Conservation (phyloP, 257 asterid species). For the Salvia rosmarinus region DNA sequence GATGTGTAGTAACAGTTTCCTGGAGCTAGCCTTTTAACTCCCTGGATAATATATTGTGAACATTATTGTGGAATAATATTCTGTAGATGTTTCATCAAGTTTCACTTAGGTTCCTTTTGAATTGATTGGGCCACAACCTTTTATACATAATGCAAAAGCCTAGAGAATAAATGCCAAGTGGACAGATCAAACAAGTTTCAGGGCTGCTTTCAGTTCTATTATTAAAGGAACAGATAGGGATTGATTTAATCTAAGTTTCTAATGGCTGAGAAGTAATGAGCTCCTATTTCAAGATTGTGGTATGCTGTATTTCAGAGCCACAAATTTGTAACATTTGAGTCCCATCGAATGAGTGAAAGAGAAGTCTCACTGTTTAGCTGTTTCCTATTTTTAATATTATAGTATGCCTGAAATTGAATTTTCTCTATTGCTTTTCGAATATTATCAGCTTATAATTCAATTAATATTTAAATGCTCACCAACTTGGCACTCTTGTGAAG, state of each 20-base stretch:
- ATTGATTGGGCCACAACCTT: background rate
- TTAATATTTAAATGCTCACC: background rate
- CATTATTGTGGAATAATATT: background rate
- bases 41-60: constrained; percentile 7
- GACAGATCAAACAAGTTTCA: background rate
- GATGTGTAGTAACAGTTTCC: background rate
- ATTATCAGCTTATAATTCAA: constrained; percentile 14
- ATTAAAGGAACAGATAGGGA: background rate
- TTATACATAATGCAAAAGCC: background rate
- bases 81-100: background rate
- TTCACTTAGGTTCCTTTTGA: constrained; percentile 2
- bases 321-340: constrained; percentile 3
- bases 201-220: background rate
- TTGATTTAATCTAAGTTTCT: constrained; percentile 3
- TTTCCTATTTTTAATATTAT: background rate
- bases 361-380: background rate
- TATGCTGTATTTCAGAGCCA: constrained; percentile 17
- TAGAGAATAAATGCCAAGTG: background rate
- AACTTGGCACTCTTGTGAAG: constrained; percentile 24
- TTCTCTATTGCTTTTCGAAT: background rate
- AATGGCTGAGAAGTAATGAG: background rate
- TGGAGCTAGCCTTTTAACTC: constrained; percentile 6
- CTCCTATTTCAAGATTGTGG: background rate
- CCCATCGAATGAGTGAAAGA: background rate
- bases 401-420: too few species aligned